phyloP scores from a whole-genome alignment of 306 rosid genomes.

The Gynostemma pentaphyllum region DNA sequence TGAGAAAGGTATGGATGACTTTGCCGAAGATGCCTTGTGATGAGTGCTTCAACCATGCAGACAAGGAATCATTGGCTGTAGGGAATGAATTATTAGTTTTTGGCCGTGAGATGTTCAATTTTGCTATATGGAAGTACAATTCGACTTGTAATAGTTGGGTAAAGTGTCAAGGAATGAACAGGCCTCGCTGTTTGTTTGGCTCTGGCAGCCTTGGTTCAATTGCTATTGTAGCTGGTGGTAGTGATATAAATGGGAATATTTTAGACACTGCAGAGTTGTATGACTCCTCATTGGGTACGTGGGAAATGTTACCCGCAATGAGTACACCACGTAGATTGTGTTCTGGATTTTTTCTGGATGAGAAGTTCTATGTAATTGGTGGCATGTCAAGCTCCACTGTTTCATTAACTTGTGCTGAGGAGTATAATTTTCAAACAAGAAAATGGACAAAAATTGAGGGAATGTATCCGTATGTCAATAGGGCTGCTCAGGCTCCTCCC shows the following conservation, averaged over 20 bases:
- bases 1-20: slow-evolving; percentile 19
- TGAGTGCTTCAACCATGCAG: slow-evolving; percentile 21
- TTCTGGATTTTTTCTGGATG: slow-evolving; percentile 26
- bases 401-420: slow-evolving; percentile 24
- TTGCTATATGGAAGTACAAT: slow-evolving; percentile 26
- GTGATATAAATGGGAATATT: slow-evolving; percentile 14
- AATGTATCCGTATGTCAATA: slow-evolving; percentile 19
- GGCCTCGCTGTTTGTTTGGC: slow-evolving; percentile 25
- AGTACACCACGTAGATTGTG: slow-evolving; percentile 17
- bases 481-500: slow-evolving; percentile 25
- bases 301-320: slow-evolving; percentile 21
- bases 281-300: slow-evolving; percentile 17
- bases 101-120: slow-evolving; percentile 21
- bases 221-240: slow-evolving; percentile 30
- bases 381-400: slow-evolving; percentile 22
- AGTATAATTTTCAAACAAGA: slow-evolving; percentile 18
- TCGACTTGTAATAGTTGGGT: slow-evolving; percentile 17
- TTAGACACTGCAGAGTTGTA: slow-evolving; percentile 20
- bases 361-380: slow-evolving; percentile 29
- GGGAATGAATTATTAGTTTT: slow-evolving; percentile 24
- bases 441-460: slow-evolving; percentile 24
- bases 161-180: slow-evolving; percentile 16
- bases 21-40: slow-evolving; percentile 25
- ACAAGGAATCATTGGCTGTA: slow-evolving; percentile 34
- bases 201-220: slow-evolving; percentile 22